phyloP scores from a whole-genome alignment of 768 basidiomycete genomes.

The Phanerodontia chrysosporium region DNA sequence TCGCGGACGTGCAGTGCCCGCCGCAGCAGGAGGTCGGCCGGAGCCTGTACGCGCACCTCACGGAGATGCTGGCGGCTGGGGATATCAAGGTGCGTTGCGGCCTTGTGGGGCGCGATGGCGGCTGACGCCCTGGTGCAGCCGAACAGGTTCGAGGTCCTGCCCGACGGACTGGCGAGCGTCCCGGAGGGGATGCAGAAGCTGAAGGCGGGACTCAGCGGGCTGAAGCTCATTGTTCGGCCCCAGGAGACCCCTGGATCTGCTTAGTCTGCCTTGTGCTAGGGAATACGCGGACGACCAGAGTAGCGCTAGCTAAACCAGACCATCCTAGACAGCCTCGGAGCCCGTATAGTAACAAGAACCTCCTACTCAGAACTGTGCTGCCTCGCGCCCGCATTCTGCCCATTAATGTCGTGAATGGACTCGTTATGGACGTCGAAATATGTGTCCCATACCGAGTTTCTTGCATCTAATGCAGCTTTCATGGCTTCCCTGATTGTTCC shows the following conservation, averaged over 20 bases:
- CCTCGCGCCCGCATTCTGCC: too few relatives aligned
- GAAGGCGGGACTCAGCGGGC: conserved; percentile 19
- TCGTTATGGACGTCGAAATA: too few relatives aligned
- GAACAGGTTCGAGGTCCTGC: conserved; percentile 21
- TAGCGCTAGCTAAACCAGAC: not conserved
- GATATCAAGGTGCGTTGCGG: conserved; percentile 17
- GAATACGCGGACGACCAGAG: not conserved
- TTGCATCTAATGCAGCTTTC: too few relatives aligned
- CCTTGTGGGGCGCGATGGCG: not conserved
- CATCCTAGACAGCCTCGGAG: too few relatives aligned
- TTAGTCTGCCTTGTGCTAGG: not conserved
- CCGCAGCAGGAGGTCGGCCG: conserved; percentile 9
- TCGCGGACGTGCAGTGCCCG: conserved; percentile 7
- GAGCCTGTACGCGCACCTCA: conserved; percentile 17
- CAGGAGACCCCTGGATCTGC: conserved; percentile 22
- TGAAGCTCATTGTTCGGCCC: conserved; percentile 32
- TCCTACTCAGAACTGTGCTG: too few relatives aligned
- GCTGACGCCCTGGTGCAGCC: conserved; percentile 7
- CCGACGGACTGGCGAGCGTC: conserved; percentile 24
- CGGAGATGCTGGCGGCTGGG: conserved; percentile 12
- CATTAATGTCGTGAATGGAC: too few relatives aligned
- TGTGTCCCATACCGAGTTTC: too few relatives aligned
- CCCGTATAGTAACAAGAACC: too few relatives aligned
- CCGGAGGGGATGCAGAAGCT: conserved; percentile 19
- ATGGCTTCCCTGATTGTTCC: too few relatives aligned